These are phyloP conservation scores for Quillaja saponaria DNA, from an alignment of 306 rosid genomes.

Conservation along the genomic window DNA sequence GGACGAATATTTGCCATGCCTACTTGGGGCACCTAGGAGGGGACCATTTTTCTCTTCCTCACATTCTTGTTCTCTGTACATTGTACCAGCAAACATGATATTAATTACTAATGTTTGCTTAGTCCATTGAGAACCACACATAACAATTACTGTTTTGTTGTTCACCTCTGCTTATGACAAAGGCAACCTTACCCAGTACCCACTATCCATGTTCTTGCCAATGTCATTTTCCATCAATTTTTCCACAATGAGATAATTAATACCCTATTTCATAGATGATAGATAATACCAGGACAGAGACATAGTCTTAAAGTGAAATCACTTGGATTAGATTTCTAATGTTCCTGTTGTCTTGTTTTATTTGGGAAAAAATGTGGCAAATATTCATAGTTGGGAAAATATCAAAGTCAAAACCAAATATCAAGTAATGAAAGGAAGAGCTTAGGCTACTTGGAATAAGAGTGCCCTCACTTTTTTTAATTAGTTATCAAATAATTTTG, in stretches of 20 bases:
- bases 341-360: slow-evolving; percentile 3
- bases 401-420: slow-evolving; percentile 6
- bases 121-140: slow-evolving; percentile 35
- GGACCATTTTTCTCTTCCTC: slow-evolving; percentile 46
- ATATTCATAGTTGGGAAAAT: slow-evolving; percentile 2
- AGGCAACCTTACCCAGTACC: slow-evolving; percentile 28
- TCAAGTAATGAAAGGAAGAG: slow-evolving; percentile 1
- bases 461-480: too few species aligned
- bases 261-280: slow-evolving; percentile 22
- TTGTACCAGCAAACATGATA: slow-evolving; percentile 35
- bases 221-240: slow-evolving; percentile 41
- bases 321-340: slow-evolving; percentile 26
- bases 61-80: slow-evolving; percentile 57
- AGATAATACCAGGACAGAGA: slow-evolving; percentile 33
- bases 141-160: slow-evolving; percentile 27
- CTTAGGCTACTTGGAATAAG: slow-evolving; percentile 10
- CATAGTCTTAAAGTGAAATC: slow-evolving; percentile 29
- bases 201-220: slow-evolving; percentile 44
- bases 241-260: slow-evolving; percentile 27
- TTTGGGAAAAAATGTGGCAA: slow-evolving; percentile 17
- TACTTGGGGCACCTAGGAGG: slow-evolving; percentile 9
- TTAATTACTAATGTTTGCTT: slow-evolving; percentile 30
- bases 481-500: too few species aligned
- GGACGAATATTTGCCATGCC: slow-evolving; percentile 23
- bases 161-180: slow-evolving; percentile 19